Base-by-base conservation (phyloP, 768 basidiomycete genomes). In the Pulveroboletus sp. region DNA sequence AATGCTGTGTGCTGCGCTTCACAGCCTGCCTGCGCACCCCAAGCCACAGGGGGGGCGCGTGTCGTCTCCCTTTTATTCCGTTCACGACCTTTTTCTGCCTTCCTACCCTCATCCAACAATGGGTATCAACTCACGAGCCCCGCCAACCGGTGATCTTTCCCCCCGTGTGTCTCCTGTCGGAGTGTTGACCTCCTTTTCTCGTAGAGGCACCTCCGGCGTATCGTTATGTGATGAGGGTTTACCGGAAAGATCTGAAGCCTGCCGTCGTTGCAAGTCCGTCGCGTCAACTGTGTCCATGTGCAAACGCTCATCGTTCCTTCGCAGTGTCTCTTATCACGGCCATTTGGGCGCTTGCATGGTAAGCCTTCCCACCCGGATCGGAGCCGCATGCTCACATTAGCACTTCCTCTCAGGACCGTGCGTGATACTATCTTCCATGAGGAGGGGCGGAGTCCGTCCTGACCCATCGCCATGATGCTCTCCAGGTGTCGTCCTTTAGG, bases 301-400 rank as follows among this genome's bases (percentile, higher is more conserved):
- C 21, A 40, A 24, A 31, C 48, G 11, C 46, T 57, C 27, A 50
- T 24, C 31, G 12, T 38, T 8, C 11, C 17, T 2, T 28, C 28
- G 8, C 28, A 76, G 75, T 65, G 43, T 70, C 76, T 2, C 51
- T 76, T 39, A 30, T 83, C 21, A 72, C 70, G 21, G 79, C 76
- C 6, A 48, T 88, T 14, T 89, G 85, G 82, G 59, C 77, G 21
- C 66, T 89, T 8, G 67, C 80, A 51, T 78, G 77, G 87, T 89
- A 64, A 67, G 86, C 75, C 75, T 8, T 15, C 1, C 31, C 31
- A 9, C 3, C 14, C 4, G n/a, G 11, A 12, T 17, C 21, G 8
- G 14, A 24, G 11, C 8, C n/a, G 5, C 6, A n/a, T 24, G 7
- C 46, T 54, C 6, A 51, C 28, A 6, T 21, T 21, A 21, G 21